phyloP scores from a whole-genome alignment of 2,329 filamentous ascomycete species.

The Chalaropsis ovoidea region DNA sequence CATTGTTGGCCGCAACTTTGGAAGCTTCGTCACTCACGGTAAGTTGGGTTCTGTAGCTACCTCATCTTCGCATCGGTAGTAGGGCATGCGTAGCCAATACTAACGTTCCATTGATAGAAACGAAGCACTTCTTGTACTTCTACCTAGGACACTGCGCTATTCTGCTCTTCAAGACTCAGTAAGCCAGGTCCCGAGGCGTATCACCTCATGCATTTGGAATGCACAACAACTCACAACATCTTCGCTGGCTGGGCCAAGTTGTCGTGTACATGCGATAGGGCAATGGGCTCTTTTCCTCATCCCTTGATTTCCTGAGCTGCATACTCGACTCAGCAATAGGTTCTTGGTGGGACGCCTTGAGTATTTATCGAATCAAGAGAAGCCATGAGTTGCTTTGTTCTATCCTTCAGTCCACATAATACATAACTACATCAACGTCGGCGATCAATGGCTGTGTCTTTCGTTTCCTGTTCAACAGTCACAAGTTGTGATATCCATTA shows the following conservation, averaged over 20 bases:
- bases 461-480: too few relatives aligned
- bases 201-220: background rate
- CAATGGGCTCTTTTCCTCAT: too few relatives aligned
- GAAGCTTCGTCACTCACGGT: constrained; percentile 98
- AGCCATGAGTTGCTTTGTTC: too few relatives aligned
- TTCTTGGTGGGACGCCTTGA: too few relatives aligned
- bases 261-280: too few relatives aligned
- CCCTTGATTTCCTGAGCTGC: too few relatives aligned
- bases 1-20: constrained; percentile 96
- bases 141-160: constrained; percentile 98
- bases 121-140: constrained; percentile 99
- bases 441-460: too few relatives aligned
- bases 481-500: too few relatives aligned
- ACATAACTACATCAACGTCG: too few relatives aligned
- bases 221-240: background rate
- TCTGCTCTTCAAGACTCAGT: constrained; percentile 98
- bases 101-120: constrained; percentile 50
- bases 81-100: background rate
- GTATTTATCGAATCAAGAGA: too few relatives aligned
- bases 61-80: background rate
- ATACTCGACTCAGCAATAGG: too few relatives aligned
- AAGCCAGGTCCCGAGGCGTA: constrained; percentile 30
- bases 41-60: constrained; percentile 31
- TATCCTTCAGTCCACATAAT: too few relatives aligned
- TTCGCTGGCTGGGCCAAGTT: background rate